phyloP scores from a whole-genome alignment of 2,329 filamentous ascomycete genomes.

The Raffaelea albimanens region DNA sequence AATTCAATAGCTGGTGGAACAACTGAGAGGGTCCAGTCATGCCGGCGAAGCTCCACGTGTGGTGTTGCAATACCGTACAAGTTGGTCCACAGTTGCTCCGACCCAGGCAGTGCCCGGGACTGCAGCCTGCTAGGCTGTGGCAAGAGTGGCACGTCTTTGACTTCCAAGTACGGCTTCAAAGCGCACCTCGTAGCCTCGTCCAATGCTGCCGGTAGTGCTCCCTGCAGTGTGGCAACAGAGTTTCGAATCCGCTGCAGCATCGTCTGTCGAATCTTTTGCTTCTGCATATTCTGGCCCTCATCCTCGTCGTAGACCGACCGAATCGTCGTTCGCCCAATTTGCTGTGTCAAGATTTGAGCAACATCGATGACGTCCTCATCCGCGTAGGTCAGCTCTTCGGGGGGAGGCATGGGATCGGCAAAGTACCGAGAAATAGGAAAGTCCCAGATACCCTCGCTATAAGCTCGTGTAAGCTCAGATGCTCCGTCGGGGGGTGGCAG shows the following conservation, averaged over 20 bases:
- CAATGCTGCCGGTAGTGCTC: constrained; percentile 34
- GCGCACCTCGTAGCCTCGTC: constrained; percentile 29
- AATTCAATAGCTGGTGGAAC: constrained; percentile 67
- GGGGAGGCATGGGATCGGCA: constrained; percentile 46
- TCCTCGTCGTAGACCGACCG: constrained; percentile 9
- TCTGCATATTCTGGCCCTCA: constrained; percentile 27
- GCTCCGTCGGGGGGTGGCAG: constrained; percentile 35
- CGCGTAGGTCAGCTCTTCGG: constrained; percentile 32
- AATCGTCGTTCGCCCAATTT: constrained; percentile 35
- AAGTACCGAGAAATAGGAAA: constrained; percentile 46
- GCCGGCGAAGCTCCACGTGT: constrained; percentile 62
- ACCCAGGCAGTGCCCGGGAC: constrained; percentile 33
- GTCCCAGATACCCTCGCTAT: constrained; percentile 38
- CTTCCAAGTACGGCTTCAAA: constrained; percentile 43
- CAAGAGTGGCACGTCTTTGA: constrained; percentile 46
- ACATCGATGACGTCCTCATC: constrained; percentile 57
- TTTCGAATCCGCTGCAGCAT: constrained; percentile 33
- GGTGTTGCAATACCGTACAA: constrained; percentile 58
- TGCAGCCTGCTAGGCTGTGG: constrained; percentile 43
- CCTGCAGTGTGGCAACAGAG: constrained; percentile 38
- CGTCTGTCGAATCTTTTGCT: constrained; percentile 26
- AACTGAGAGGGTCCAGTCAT: constrained; percentile 61
- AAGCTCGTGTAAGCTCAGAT: constrained; percentile 38
- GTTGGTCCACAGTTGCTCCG: constrained; percentile 39
- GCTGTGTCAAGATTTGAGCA: constrained; percentile 63